Evolutionary conservation across 306 rosid genomes (phyloP), one percentile per base, ranked within the genome.

Genomic region (Mimosa pudica): DNA sequence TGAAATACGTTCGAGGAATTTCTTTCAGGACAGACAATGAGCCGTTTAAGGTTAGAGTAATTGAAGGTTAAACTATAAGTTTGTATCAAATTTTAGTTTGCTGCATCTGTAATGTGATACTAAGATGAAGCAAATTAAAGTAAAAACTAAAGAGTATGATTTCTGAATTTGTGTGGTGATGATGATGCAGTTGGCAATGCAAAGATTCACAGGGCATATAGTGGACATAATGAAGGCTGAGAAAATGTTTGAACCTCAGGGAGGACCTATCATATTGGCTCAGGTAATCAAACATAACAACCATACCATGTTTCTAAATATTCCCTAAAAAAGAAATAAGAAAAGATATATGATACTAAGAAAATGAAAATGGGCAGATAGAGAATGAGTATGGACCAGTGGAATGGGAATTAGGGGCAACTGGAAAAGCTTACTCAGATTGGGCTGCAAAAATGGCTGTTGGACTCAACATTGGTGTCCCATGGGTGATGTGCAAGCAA

Each of bases 391-490:
- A 85, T 75, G 96, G 89, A 71, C 88, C 93, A 11, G 86, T 85
- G 69, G 89, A 88, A 58, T 88, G 83, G 88, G 74, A 71, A 69
- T 84, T 78, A 85, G 98, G 98, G 64, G 78, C 85, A 45, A 86
- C 93, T 13, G 98, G 96, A 63, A 77, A 79, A 63, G 78, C 93
- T 70, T 94, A 94, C 73, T 86, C 89, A 73, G 83, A 79, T 73
- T 94, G 98, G 98, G 92, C 92, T 16, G 92, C 96, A 70, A 84
- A 88, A 81, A 89, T 94, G 97, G 98, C 98, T n/a, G 93, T 90
- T 1, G 93, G 87, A 38, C 64, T 83, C 64, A 72, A 67, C 8
- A 90, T 94, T 3, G 98, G 96, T 38, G 97, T 94, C 11, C 98
- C 98, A 9, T 94, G 98, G 98, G 85, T 92, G 42, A 92, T 94